Base-by-base conservation (phyloP, 768 basidiomycete genomes). In the Trametes gibbosa region DNA sequence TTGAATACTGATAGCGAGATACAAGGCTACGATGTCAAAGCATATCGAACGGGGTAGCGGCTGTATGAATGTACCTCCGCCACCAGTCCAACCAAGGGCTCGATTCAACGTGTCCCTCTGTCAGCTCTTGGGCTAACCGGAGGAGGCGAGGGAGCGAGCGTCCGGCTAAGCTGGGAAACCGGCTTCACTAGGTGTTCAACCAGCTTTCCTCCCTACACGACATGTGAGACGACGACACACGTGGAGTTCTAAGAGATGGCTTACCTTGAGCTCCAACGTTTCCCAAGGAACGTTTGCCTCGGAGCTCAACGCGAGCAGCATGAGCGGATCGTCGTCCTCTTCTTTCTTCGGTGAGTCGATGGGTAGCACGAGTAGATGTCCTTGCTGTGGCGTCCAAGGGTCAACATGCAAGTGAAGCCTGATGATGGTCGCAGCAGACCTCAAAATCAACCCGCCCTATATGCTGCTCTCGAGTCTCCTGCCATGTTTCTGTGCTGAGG, bases 391-490 rank as follows among this genome's bases (percentile, higher is more conserved):
- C 3, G 13, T 19, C 21, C 9, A 12, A n/a, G 10, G 50, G 24
- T 29, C 37, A 56, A 7, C 13, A 16, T 19, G 24, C 19, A 23
- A 40, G 19, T 42, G n/a, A 14, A 7, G 32, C 1, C 13, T 47
- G 12, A 23, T 37, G 1, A 34, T 42, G 19, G 39, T 13, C 10
- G 9, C n/a, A 1, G 70, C 77, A 65, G 64, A 90, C 90, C 81
- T 92, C 89, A 69, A 86, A 85, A 59, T 92, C 89, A 3, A 85
- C 86, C 84, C 87, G 87, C 17, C 87, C 88, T 45, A 78, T 75
- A 10, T 82, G 84, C 46, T 84, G 78, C 23, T 81, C 84, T 59
- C 76, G 79, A 25, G 85, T 88, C 72, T 92, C 90, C 50, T 83
- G 83, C 90, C 90, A 92, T 34, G 90, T 77, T 70, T 91, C 89